phyloP scores from a whole-genome alignment of 176 grass and related monocot genomes.

The Rhynchospora tenuis region DNA sequence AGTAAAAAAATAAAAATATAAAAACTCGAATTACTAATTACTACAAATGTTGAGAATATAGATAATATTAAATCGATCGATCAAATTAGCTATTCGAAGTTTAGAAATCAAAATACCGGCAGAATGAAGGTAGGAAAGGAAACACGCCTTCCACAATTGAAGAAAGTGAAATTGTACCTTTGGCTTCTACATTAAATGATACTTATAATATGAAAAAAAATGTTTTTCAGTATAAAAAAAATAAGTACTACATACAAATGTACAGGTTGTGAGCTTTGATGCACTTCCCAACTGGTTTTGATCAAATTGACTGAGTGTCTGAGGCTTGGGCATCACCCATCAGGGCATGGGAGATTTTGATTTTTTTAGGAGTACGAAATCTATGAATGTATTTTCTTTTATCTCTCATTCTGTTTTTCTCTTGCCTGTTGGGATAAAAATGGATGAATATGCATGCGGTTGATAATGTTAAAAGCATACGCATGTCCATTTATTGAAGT shows the following conservation, averaged over 20 bases:
- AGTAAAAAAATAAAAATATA: neutral
- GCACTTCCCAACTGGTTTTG: neutral
- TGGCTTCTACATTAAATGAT: neutral
- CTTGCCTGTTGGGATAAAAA: neutral
- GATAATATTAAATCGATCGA: neutral
- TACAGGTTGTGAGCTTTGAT: neutral
- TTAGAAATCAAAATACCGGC: neutral
- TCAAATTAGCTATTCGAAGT: neutral
- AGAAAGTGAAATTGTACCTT: neutral
- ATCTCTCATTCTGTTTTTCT: neutral
- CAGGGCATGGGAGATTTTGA: neutral
- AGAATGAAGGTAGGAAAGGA: neutral
- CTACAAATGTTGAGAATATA: neutral
- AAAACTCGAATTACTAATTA: neutral
- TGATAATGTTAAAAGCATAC: neutral
- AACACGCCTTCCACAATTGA: neutral
- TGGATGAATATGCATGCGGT: neutral
- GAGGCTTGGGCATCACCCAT: no score
- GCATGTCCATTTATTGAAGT: no score
- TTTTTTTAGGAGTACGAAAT: neutral
- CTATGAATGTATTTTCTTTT: neutral
- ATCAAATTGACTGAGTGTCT: neutral
- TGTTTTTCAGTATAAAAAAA: neutral
- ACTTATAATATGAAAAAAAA: neutral
- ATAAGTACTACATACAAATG: neutral